Evolutionary conservation across 495 filamentous ascomycete genomes (phyloP).

Genomic region (Penicillium pancosmium): DNA sequence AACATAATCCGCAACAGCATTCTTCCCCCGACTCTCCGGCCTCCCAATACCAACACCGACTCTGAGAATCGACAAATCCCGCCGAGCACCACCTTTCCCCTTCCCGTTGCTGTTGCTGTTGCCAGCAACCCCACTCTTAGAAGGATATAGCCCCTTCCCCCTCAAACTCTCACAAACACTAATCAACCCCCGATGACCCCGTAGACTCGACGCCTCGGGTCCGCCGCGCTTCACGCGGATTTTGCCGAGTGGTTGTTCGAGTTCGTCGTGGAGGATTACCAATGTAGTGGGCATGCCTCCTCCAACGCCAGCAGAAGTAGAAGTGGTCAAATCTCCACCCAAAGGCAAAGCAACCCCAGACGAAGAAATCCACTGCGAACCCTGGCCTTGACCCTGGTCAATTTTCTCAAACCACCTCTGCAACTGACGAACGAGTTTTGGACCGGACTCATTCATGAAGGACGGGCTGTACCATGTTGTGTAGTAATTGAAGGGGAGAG

Average conservation of each 20-base stretch:
- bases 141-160: slow-evolving; percentile 35
- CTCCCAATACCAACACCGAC: slow-evolving; percentile 76
- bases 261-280: slow-evolving; percentile 81
- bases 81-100: background rate
- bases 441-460: slow-evolving; percentile 75
- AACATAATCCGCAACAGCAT: slow-evolving; percentile 67
- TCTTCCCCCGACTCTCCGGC: slow-evolving; percentile 58
- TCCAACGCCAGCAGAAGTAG: background rate
- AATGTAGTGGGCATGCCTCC: slow-evolving; percentile 42
- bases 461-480: slow-evolving; percentile 69
- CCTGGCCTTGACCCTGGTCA: slow-evolving; percentile 17
- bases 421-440: slow-evolving; percentile 40
- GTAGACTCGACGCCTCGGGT: slow-evolving; percentile 51
- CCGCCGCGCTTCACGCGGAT: slow-evolving; percentile 62
- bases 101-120: background rate
- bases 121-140: background rate
- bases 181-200: slow-evolving; percentile 82
- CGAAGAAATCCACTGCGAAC: background rate
- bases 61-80: slow-evolving; percentile 46
- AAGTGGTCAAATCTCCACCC: background rate
- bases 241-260: slow-evolving; percentile 69
- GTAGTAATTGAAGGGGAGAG: slow-evolving; percentile 50
- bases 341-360: slow-evolving; percentile 1
- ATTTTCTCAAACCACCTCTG: slow-evolving; percentile 50
- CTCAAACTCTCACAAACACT: slow-evolving; percentile 58